Base-by-base conservation (phyloP, 495 filamentous ascomycete species). In the Aspergillus campestris region DNA sequence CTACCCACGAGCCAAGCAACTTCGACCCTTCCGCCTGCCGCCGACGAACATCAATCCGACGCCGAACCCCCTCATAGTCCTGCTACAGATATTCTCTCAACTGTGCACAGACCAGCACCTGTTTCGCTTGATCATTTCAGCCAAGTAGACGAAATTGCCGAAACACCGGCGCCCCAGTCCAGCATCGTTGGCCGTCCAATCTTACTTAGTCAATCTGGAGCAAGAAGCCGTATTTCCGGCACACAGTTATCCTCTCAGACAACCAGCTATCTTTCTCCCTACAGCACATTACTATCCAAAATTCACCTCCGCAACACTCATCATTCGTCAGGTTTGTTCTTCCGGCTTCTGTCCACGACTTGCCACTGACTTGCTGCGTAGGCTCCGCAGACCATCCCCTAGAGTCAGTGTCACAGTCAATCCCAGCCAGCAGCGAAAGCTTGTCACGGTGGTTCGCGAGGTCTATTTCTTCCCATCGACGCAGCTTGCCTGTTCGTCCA, bases 81-180 rank as follows among this genome's bases (percentile, higher is more conserved):
- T 24, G 18, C 18, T 24, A 24, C 18, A 4, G 18, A 24, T 1
- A 24, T 24, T 4, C 18, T 24, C 18, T 24, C 18, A 2, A 24
- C 18, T 4, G 18, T 24, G 4, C 18, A 24, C 18, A 4, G 18
- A 24, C 18, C 18, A 24, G 18, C 4, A 4, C 18, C 4, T 24
- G 18, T 4, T 24, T 24, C 6, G 18, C 18, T 31, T 34, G 34
- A 34, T 39, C 35, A 13, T 12, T 32, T 9, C 9, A 33, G 9
- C 12, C 29, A 49, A 37, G 31, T 40, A 7, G 18, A 31, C 29
- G 59, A 62, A 33, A 54, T 65, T 37, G 48, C 59, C 8, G 62
- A 65, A 39, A 65, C 59, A 9, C 57, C 61, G 11, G 38, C 47
- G 34, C 33, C 18, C 29, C 18, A 15, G 10, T 34, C 30, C 18